phyloP scores from a whole-genome alignment of 2,329 filamentous ascomycete genomes.

The Neonectria magnoliae region DNA sequence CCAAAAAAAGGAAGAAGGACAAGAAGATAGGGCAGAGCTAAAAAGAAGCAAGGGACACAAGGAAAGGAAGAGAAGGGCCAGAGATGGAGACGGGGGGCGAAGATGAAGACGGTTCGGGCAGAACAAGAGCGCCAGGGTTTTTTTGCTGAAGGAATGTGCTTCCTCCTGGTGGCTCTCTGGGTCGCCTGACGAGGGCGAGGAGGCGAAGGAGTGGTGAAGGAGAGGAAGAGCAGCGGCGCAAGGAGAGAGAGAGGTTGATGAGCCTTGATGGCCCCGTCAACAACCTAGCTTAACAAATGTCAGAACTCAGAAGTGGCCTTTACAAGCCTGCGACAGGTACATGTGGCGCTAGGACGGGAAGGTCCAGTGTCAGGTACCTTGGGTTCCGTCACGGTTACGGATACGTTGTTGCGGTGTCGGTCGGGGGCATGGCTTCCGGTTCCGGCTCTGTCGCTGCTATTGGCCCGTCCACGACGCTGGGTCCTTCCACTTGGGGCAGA shows the following conservation, averaged over 20 bases:
- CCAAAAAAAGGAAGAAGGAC: not conserved
- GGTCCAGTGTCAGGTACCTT: not conserved
- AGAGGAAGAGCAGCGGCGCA: conserved; percentile 4
- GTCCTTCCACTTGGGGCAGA: not conserved
- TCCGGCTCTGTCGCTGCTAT: conserved; percentile 13
- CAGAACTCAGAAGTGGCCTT: conserved; percentile 28
- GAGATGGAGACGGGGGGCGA: not conserved
- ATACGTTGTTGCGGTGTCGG: conserved; percentile 21
- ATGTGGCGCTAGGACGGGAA: conserved; percentile 1
- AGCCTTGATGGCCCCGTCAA: conserved; percentile 9
- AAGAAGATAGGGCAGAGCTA: not conserved
- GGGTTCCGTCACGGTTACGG: not conserved
- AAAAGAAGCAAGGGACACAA: not conserved
- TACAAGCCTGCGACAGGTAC: conserved; percentile 11
- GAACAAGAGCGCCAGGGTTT: not conserved
- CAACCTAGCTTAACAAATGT: conserved; percentile 14
- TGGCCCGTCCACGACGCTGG: conserved; percentile 20
- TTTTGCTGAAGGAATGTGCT: not conserved
- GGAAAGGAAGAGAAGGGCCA: not conserved
- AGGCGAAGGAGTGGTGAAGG: conserved; percentile 15
- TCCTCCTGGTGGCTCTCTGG: not conserved
- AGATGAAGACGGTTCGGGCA: not conserved
- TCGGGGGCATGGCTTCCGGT: not conserved
- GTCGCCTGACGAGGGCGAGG: conserved; percentile 10
- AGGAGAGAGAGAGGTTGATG: not conserved